Base-by-base conservation (phyloP, 2,329 filamentous ascomycete species). In the Alternaria sp. region DNA sequence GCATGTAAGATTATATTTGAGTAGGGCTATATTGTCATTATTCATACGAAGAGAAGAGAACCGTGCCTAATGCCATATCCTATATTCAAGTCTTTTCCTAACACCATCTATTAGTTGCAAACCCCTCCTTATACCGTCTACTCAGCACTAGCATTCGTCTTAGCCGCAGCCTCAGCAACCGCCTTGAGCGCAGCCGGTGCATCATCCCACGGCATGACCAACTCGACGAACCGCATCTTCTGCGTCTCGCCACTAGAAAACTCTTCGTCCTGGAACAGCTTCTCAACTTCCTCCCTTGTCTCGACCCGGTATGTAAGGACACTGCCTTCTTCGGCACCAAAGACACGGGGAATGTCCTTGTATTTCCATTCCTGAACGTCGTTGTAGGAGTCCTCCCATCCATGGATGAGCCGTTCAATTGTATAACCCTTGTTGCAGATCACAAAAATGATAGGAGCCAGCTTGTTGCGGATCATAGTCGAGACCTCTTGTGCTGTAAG, bases 401-500 rank as follows among this genome's bases (percentile, higher is more conserved):
- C 92, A 78, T 96, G 93, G 71, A 96, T 96, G 76, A 88, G 91
- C 30, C 93, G 88, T 80, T 97, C 93, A 75, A 96, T 95, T 9
- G 93, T 95, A 80, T 91, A 96, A 11, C 93, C 93, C 41, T 94
- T 88, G 76, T 96, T 96, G 84, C 91, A 93, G 67, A 96, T 90
- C 63, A 95, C 84, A 76, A 96, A 94, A 63, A 96, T 89, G 72
- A 93, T 94, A 20, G 91, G 87, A 63, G 89, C 89, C 58, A 96
- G 82, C 24, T 86, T 84, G 61, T 91, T 89, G 30, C 89, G 86
- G 65, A 96, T 87, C 85, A 96, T 94, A 11, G 92, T 95, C 77
- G 88, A 91, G 64, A 96, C 75, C 79, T 95, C 93, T 76, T 96
- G 93, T 0, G 87, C 89, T 0, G 92, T 96, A 59, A 96, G 84